These are phyloP conservation scores for Babesia ovis DNA, from an alignment of 169 alveolate genomes.

Conservation along the genomic window DNA sequence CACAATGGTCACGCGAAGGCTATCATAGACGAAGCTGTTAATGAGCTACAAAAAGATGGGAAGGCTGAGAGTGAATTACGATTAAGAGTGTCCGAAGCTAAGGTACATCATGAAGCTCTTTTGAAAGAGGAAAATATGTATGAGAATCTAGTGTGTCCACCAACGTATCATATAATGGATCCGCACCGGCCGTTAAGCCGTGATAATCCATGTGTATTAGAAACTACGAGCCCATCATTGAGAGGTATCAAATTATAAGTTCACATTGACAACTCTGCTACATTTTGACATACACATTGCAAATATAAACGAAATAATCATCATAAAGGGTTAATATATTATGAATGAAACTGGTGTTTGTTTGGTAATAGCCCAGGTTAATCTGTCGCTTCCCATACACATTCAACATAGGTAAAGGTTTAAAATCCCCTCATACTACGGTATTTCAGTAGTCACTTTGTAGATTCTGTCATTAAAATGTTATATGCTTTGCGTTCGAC, in stretches of 20 bases:
- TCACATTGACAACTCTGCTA: no score
- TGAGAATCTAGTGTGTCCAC: constrained; percentile 7
- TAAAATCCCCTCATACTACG: no score
- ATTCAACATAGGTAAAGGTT: no score
- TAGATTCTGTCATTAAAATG: no score
- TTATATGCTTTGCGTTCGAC: no score
- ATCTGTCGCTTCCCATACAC: no score
- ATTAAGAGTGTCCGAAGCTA: constrained; percentile 4
- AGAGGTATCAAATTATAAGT: not conserved
- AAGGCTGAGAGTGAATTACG: constrained; percentile 23
- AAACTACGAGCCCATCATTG: not conserved
- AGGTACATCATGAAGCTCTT: constrained; percentile 5
- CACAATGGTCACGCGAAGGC: constrained; percentile 42
- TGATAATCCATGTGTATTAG: constrained; percentile 14
- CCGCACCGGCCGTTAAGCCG: not conserved
- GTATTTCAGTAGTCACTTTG: no score
- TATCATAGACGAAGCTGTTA: constrained; percentile 1
- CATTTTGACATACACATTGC: no score
- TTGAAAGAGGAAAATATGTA: not conserved
- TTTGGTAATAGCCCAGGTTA: no score
- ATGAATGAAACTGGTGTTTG: no score
- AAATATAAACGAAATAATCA: no score
- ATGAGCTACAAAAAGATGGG: constrained; percentile 6
- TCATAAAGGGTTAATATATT: no score
- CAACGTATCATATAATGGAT: not conserved